Conservation (phyloP, 169 alveolate species). For the Plasmodium falciparum region DNA sequence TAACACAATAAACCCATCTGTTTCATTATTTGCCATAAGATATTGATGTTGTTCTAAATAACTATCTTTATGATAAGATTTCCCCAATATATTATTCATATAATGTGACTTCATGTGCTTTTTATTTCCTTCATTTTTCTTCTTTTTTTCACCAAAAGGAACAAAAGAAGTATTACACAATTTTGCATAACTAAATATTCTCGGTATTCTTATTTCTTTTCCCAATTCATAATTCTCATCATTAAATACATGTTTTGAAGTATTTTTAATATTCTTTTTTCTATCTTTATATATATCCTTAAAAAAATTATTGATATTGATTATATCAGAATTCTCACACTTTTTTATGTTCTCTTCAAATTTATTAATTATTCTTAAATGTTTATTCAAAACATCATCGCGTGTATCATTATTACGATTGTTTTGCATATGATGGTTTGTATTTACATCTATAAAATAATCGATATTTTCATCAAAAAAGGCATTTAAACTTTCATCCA, state of each 20-base stretch:
- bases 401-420: no score
- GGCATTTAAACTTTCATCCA: no score
- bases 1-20: neutral
- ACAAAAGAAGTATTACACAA: neutral
- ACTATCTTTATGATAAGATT: neutral
- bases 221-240: neutral
- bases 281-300: neutral
- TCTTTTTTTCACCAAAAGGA: neutral
- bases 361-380: neutral
- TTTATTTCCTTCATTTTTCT: neutral
- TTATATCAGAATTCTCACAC: neutral
- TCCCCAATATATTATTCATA: neutral
- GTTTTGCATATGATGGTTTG: no score
- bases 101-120: neutral
- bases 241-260: neutral
- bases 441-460: no score
- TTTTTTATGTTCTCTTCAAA: neutral
- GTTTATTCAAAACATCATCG: neutral
- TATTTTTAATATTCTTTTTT: neutral
- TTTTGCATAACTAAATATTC: neutral
- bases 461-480: no score
- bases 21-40: conserved; percentile 7
- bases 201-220: neutral
- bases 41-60: neutral
- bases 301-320: neutral